Evolutionary conservation across 257 asterid species (phyloP).

Genomic region (Nicotiana knightiana): DNA sequence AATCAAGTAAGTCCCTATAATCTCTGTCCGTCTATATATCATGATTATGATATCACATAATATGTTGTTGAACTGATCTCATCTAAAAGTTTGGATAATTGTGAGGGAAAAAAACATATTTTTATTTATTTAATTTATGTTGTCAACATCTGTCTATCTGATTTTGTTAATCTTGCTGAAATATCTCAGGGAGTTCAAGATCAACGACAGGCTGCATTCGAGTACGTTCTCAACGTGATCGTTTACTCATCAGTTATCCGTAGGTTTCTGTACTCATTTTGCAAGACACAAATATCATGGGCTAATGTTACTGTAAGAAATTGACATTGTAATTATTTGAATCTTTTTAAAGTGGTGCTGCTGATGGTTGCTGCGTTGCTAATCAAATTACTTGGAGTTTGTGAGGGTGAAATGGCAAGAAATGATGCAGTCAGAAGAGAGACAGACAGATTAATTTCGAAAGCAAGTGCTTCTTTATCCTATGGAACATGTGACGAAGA

Average conservation of each 20-base stretch:
- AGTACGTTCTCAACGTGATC: conserved; percentile 4
- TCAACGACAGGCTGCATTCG: conserved; percentile 11
- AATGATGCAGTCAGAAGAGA: conserved; percentile 14
- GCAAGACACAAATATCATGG: not conserved
- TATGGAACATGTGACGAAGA: conserved; percentile 41
- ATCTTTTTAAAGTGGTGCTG: conserved; percentile 25
- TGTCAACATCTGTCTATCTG: not conserved
- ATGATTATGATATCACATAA: too few relatives aligned
- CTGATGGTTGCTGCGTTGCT: conserved; percentile 36
- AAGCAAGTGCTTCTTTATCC: conserved; percentile 18
- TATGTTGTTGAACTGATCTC: not conserved
- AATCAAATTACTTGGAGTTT: conserved; percentile 30
- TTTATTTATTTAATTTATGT: not conserved
- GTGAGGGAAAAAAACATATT: too few relatives aligned
- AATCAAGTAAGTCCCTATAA: not conserved
- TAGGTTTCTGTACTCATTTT: conserved; percentile 13
- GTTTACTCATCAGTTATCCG: conserved; percentile 21
- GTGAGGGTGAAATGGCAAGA: not conserved
- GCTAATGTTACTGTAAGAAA: not conserved
- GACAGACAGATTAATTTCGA: conserved; percentile 29
- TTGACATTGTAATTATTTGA: not conserved
- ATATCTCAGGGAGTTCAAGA: conserved; percentile 10
- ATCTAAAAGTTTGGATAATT: not conserved
- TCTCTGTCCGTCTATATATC: not conserved
- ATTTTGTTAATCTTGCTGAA: not conserved